These are phyloP conservation scores for Teunomyces kruisii DNA, from an alignment of 805 yeast species.

Conservation along the genomic window DNA sequence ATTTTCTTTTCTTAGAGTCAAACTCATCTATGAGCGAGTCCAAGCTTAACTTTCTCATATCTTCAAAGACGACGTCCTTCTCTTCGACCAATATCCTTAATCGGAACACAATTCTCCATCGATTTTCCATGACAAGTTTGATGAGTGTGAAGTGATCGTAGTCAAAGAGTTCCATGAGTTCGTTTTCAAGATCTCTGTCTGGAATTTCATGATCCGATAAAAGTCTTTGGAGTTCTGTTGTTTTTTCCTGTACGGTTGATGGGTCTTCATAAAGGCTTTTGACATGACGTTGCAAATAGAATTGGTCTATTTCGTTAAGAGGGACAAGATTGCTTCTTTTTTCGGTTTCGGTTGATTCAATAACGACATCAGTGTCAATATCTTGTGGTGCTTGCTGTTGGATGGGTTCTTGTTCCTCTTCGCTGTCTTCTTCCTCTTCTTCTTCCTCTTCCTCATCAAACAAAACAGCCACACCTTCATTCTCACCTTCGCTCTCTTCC, in stretches of 20 bases:
- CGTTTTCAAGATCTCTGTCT: conserved; percentile 50
- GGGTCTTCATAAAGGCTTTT: conserved; percentile 32
- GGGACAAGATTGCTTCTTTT: conserved; percentile 6
- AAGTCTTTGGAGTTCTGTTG: conserved; percentile 38
- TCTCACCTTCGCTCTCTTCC: conserved; percentile 13
- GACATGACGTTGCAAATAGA: conserved; percentile 56
- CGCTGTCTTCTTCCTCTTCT: conserved; percentile 7
- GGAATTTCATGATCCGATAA: conserved; percentile 38
- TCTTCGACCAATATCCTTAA: conserved; percentile 33
- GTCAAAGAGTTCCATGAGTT: conserved; percentile 53
- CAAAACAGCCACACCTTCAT: conserved; percentile 24
- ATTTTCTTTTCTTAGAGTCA: conserved; percentile 21
- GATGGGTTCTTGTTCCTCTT: conserved; percentile 1
- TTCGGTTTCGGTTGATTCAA: background rate
- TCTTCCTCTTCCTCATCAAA: conserved; percentile 20
- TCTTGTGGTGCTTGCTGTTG: conserved; percentile 5
- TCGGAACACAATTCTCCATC: conserved; percentile 55
- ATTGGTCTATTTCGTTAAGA: conserved; percentile 25
- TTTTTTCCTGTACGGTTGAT: conserved; percentile 32
- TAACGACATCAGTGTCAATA: conserved; percentile 2
- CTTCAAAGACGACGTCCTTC: conserved; percentile 33
- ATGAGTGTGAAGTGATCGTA: conserved; percentile 52
- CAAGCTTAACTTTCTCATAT: conserved; percentile 47
- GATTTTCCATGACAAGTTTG: conserved; percentile 48
- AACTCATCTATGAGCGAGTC: conserved; percentile 43